Evolutionary conservation across 495 filamentous ascomycete species (phyloP).

Genomic region (Aspergillus sparsus): DNA sequence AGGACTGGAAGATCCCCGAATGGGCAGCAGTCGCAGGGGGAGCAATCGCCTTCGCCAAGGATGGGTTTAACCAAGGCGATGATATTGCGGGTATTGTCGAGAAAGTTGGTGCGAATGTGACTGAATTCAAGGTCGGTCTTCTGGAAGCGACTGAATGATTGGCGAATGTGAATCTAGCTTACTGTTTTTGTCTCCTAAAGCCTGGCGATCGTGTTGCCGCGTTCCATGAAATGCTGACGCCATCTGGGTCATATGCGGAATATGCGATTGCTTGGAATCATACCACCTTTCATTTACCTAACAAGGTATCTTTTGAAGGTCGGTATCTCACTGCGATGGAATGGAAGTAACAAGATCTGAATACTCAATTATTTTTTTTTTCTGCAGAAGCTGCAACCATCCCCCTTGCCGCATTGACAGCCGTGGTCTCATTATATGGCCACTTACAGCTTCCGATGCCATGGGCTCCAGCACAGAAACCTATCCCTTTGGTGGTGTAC

Average conservation of each 20-base stretch:
- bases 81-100: constrained; percentile 70
- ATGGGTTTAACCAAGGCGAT: constrained; percentile 59
- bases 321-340: background rate
- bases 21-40: constrained; percentile 17
- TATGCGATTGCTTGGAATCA: constrained; percentile 64
- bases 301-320: constrained; percentile 60
- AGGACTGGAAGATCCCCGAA: constrained; percentile 67
- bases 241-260: constrained; percentile 65
- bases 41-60: constrained; percentile 6
- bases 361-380: too few species aligned
- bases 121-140: background rate
- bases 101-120: constrained; percentile 57
- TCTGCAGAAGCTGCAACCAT: constrained; percentile 62
- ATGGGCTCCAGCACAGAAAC: constrained; percentile 49
- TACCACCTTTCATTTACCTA: constrained; percentile 69
- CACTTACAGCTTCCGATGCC: constrained; percentile 60
- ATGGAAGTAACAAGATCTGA: background rate
- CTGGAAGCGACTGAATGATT: background rate
- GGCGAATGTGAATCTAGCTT: background rate
- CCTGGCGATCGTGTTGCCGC: constrained; percentile 67
- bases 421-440: constrained; percentile 61
- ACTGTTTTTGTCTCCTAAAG: background rate
- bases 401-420: constrained; percentile 70
- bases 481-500: constrained; percentile 60
- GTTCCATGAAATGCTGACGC: constrained; percentile 61